A percentile compares a stretch with the other conserved stretches of the same genome.
Evolutionary conservation across 306 rosid genomes (phyloP).

Genomic region (Pueraria montana): DNA sequence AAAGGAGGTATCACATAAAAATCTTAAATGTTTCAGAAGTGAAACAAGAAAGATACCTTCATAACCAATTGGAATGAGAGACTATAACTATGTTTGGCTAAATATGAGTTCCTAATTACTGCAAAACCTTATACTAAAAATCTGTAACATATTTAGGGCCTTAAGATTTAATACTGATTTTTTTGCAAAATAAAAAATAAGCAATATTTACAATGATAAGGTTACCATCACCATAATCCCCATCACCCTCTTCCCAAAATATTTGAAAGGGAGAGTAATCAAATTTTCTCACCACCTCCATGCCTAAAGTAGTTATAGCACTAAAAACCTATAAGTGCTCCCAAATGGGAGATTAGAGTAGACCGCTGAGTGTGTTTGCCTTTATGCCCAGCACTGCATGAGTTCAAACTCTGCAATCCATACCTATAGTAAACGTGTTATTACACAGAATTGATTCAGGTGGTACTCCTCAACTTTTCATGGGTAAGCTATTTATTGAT

Average conservation of each 20-base stretch:
- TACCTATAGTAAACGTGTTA: neutral
- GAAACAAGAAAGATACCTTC: neutral
- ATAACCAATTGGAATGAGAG: neutral
- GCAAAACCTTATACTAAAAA: neutral
- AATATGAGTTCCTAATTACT: neutral
- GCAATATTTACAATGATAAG: neutral
- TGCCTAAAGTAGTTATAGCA: neutral
- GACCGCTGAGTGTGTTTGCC: neutral
- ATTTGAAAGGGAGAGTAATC: neutral
- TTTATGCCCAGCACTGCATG: neutral
- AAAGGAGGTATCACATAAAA: conserved; percentile 16
- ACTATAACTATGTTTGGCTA: neutral
- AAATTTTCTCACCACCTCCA: neutral
- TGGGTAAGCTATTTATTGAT: neutral
- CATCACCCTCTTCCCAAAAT: neutral
- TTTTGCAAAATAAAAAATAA: neutral
- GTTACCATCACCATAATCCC: conserved; percentile 10
- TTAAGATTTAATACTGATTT: conserved; percentile 10
- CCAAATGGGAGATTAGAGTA: neutral
- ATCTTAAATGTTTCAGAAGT: neutral
- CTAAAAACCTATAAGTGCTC: neutral
- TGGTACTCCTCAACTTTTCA: neutral
- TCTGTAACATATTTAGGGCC: neutral
- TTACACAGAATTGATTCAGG: neutral
- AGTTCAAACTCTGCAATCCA: neutral